Evolutionary conservation across 1,139 yeast genomes (phyloP), one percentile per base, ranked within the genome.

Genomic region (Diutina rugosa): DNA sequence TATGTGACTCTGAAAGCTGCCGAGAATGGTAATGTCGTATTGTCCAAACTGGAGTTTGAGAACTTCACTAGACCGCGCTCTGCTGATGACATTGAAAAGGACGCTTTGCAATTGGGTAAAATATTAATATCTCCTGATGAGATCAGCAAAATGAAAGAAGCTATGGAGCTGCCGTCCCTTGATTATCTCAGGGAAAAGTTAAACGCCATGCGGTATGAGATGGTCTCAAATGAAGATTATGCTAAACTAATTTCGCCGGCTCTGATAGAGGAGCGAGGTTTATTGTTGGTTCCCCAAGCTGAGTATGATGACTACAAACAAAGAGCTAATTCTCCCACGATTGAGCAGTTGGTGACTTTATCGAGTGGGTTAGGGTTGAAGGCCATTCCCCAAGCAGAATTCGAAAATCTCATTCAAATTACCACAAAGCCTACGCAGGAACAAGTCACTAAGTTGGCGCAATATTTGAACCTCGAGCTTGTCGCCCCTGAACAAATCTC

Each of bases 111-210:
- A 4, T 7, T 16, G 14, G 44, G 18, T 16, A 16, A 7, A 8
- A 28, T 32, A 6, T 38, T 32, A n/a, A 16, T 49, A 7, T 38
- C 53, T 9, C 32, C 32, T 9, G 45, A n/a, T 10, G 41, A 49
- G 21, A 16, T 14, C 5, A 14, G n/a, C n/a, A 6, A 6, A 4
- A 8, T 30, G 41, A 21, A 32, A 18, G 10, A 7, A 7, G 28
- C 8, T 6, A 21, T 57, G 28, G 61, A 59, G 5, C 28, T 57
- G 21, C 68, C 68, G 3, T 48, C 62, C 0, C 32, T 64, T 30
- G 71, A 69, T 0, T 64, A 63, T 45, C 48, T 69, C 14, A 57
- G 63, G 0, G 59, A 63, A 8, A 69, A 66, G 44, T 38, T 49
- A 8, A 21, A 30, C 10, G 12, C 18, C 4, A 8, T n/a, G 12